Evolutionary conservation across 768 basidiomycete genomes (phyloP).

Genomic region (Trametes gibbosa): DNA sequence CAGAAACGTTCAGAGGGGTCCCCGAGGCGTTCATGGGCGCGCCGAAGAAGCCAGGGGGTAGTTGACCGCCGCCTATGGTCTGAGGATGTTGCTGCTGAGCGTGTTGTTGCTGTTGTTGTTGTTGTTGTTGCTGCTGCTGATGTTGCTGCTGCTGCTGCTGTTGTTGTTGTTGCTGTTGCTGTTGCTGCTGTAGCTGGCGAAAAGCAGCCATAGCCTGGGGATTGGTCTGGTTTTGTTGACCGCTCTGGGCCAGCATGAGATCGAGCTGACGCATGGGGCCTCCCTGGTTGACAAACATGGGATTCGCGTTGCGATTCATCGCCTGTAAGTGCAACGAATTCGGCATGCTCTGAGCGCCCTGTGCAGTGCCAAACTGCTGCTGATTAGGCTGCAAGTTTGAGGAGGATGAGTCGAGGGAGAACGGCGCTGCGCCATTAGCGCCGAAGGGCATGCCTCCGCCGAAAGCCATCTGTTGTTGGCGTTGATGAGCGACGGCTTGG

Average conservation of each 20-base stretch:
- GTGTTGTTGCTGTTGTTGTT: conserved; percentile 8
- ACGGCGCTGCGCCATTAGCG: conserved; percentile 7
- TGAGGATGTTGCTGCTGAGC: conserved; percentile 8
- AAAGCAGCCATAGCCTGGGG: conserved; percentile 6
- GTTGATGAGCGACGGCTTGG: neutral
- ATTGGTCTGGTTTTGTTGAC: conserved; percentile 23
- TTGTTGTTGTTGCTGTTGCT: conserved; percentile 18
- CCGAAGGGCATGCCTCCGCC: conserved; percentile 4
- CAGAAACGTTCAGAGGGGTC: conserved; percentile 1
- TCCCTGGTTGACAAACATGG: conserved; percentile 9
- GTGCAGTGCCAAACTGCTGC: conserved; percentile 10
- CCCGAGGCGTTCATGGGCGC: conserved; percentile 5
- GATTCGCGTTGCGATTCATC: conserved; percentile 7
- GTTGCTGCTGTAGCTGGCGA: conserved; percentile 18
- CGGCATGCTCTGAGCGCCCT: conserved; percentile 5
- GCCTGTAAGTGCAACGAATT: conserved; percentile 10
- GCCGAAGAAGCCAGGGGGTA: conserved; percentile 8
- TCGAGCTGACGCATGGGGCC: conserved; percentile 24
- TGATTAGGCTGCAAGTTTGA: neutral
- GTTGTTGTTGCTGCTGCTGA: conserved; percentile 11
- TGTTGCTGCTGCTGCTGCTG: conserved; percentile 19
- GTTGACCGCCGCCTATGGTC: neutral
- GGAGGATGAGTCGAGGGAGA: conserved; percentile 5
- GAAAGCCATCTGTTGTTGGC: conserved; percentile 8
- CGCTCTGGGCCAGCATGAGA: conserved; percentile 22